phyloP scores from a whole-genome alignment of 2,329 filamentous ascomycete species.

The Trichoderma simmonsii region DNA sequence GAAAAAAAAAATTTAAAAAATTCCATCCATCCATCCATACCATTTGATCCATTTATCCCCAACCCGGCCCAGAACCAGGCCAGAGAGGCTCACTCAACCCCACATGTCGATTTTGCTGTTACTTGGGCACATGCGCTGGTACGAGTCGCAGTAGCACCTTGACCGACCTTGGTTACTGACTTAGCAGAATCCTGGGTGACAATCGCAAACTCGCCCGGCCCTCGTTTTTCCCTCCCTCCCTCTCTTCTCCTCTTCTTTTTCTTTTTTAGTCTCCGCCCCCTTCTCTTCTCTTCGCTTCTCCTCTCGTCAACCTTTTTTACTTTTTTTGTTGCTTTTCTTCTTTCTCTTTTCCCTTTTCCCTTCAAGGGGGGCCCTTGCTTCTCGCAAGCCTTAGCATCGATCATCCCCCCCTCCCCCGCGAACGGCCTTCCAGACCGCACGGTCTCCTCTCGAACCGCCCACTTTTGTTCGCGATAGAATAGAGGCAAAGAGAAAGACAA shows the following conservation, averaged over 20 bases:
- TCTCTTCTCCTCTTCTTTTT: slow-evolving; percentile 19
- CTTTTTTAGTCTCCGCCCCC: background rate
- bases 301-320: background rate
- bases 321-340: background rate
- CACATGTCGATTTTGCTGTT: slow-evolving; percentile 2
- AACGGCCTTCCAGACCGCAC: slow-evolving; percentile 12
- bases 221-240: slow-evolving; percentile 12
- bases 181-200: slow-evolving; percentile 14
- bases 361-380: slow-evolving; percentile 6
- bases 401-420: slow-evolving; percentile 6
- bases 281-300: background rate
- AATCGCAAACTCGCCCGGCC: slow-evolving; percentile 15
- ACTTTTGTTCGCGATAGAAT: background rate
- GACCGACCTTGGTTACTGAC: background rate
- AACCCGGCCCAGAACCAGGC: background rate
- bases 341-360: background rate
- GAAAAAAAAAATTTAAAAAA: background rate
- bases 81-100: background rate
- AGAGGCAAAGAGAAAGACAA: background rate
- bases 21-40: background rate
- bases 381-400: background rate
- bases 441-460: slow-evolving; percentile 7
- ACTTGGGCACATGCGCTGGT: background rate
- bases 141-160: background rate
- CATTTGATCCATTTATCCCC: background rate